These are phyloP conservation scores for Triticum monococcum DNA, from an alignment of 176 grass and related monocot species.

Conservation along the genomic window DNA sequence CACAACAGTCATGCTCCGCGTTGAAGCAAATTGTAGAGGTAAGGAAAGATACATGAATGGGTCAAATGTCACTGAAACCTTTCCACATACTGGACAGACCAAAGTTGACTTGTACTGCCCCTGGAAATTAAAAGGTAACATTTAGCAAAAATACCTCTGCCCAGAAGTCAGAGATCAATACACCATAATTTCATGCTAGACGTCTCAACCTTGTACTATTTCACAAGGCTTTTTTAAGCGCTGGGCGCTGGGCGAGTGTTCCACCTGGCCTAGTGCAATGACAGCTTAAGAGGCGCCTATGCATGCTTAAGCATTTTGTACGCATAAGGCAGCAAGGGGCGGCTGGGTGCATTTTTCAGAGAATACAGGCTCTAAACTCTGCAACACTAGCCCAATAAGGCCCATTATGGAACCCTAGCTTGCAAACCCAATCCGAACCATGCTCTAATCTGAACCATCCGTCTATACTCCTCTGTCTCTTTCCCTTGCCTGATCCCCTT, in stretches of 20 bases:
- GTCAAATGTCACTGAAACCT: slow-evolving; percentile 98
- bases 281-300: not conserved
- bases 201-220: not conserved
- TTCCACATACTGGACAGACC: slow-evolving; percentile 91
- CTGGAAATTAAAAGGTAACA: slow-evolving; percentile 40
- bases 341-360: not conserved
- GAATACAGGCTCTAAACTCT: not conserved
- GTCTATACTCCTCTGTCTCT: not conserved
- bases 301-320: not conserved
- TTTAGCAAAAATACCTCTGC: slow-evolving; percentile 15
- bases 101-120: slow-evolving; percentile 99
- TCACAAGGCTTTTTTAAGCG: not conserved
- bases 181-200: not conserved
- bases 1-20: slow-evolving; percentile 65
- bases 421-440: not conserved
- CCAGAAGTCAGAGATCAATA: slow-evolving; percentile 26
- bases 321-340: not conserved
- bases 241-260: no score
- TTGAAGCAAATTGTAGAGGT: slow-evolving; percentile 89
- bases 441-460: not conserved
- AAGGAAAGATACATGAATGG: slow-evolving; percentile 99
- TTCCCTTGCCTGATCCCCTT: not conserved
- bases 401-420: no score
- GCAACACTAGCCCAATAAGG: no score
- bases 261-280: no score